phyloP scores from a whole-genome alignment of 108 stramenopile genomes.

The Cyclostephanos tholiformis region DNA sequence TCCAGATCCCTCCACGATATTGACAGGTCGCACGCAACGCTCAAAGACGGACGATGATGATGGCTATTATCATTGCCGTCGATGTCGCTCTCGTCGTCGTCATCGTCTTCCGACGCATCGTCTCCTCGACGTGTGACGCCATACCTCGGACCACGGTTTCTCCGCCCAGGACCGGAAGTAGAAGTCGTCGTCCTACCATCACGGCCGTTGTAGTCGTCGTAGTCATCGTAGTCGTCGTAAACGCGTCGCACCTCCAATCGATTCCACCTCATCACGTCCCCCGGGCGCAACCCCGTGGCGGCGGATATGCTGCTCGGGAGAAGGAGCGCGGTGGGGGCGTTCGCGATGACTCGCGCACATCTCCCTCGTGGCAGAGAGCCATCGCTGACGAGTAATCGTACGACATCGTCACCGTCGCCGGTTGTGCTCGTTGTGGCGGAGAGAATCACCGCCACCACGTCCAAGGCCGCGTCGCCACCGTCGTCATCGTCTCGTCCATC shows the following conservation, averaged over 20 bases:
- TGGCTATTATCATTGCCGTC: not conserved
- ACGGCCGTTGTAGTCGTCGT: too few species aligned
- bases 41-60: constrained; percentile 16
- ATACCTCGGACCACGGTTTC: not conserved
- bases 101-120: not conserved
- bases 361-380: constrained; percentile 22
- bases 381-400: constrained; percentile 34
- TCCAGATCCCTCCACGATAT: constrained; percentile 37
- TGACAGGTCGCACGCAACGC: constrained; percentile 34
- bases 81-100: not conserved
- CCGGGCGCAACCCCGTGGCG: constrained; percentile 26
- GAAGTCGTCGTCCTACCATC: not conserved
- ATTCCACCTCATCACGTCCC: constrained; percentile 45
- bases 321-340: not conserved
- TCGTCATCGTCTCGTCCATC: not conserved
- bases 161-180: not conserved
- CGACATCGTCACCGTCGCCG: not conserved
- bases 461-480: constrained; percentile 1
- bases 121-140: not conserved
- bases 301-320: constrained; percentile 3
- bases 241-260: constrained; percentile 37
- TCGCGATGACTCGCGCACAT: constrained; percentile 30
- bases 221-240: constrained; percentile 3
- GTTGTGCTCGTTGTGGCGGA: constrained; percentile 7
- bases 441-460: constrained; percentile 39